A percentile compares a stretch with the other conserved stretches of the same genome.
Evolutionary conservation across 148 eudicot species (phyloP).

Genomic region (Spergularia bocconei): DNA sequence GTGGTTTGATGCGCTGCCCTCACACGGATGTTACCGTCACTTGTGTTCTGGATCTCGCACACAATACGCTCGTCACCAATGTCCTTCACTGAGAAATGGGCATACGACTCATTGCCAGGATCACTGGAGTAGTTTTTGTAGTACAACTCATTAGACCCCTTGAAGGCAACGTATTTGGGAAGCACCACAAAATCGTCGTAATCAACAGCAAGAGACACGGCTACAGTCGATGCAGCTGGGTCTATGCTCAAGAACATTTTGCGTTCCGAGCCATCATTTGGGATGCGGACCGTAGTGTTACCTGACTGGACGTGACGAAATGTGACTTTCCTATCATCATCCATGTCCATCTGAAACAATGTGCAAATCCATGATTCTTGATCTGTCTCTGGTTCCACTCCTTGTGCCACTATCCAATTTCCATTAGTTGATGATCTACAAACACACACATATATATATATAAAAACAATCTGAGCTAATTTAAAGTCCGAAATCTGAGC

Average conservation of each 20-base stretch:
- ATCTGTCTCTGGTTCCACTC: neutral
- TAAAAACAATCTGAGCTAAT: too few species aligned
- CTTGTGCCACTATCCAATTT: neutral
- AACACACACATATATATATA: too few species aligned
- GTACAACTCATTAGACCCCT: too few species aligned
- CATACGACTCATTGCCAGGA: too few species aligned
- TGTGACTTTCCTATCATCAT: neutral
- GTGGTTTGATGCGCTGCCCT: too few species aligned
- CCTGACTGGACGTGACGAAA: slow-evolving; percentile 5
- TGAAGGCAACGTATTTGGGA: neutral
- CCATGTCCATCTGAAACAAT: neutral
- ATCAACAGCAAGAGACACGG: neutral
- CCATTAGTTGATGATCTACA: neutral
- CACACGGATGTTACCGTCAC: too few species aligned
- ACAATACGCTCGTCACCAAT: too few species aligned
- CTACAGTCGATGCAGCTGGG: neutral
- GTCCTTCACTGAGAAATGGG: too few species aligned
- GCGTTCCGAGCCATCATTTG: neutral
- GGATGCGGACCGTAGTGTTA: neutral
- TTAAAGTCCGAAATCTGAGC: too few species aligned
- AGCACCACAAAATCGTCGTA: neutral
- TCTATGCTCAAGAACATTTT: neutral
- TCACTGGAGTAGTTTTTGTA: too few species aligned
- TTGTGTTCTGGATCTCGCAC: too few species aligned
- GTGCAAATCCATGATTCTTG: neutral